These are phyloP conservation scores for Prunus padus DNA, from an alignment of 306 rosid species.

Conservation along the genomic window DNA sequence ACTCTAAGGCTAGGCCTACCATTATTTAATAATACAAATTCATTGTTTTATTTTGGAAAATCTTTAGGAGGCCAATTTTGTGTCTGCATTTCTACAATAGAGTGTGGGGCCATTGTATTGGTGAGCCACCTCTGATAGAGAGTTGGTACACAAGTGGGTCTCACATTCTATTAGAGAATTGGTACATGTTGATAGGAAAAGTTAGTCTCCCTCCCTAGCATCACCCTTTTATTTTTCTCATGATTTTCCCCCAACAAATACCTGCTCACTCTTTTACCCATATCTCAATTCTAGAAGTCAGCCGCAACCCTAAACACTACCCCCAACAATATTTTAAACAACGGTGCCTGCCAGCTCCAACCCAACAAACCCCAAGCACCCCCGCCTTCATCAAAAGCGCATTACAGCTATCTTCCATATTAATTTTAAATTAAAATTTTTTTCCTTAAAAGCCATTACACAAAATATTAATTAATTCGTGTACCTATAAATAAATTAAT, in stretches of 20 bases:
- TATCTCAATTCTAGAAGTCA: neutral
- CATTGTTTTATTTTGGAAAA: no score
- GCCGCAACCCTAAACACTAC: neutral
- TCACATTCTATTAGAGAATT: no score
- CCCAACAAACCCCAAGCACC: neutral
- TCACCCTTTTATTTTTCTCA: neutral
- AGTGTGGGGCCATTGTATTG: no score
- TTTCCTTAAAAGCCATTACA: no score
- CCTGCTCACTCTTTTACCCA: neutral
- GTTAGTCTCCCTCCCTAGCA: no score
- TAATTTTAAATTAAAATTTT: neutral
- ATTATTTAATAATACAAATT: no score
- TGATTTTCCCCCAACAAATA: neutral
- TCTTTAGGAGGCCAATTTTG: no score
- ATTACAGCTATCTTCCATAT: constrained; percentile 51
- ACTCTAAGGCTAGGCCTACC: neutral
- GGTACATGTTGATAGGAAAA: no score
- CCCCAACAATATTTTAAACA: neutral
- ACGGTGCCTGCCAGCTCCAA: neutral
- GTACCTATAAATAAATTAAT: neutral
- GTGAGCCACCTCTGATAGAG: no score
- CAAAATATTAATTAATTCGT: no score
- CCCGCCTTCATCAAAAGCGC: constrained; percentile 17
- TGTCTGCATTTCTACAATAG: no score
- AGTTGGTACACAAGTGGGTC: no score